Conservation (phyloP, 345 rosid genomes). For the Cardamine chenopodiifolia region DNA sequence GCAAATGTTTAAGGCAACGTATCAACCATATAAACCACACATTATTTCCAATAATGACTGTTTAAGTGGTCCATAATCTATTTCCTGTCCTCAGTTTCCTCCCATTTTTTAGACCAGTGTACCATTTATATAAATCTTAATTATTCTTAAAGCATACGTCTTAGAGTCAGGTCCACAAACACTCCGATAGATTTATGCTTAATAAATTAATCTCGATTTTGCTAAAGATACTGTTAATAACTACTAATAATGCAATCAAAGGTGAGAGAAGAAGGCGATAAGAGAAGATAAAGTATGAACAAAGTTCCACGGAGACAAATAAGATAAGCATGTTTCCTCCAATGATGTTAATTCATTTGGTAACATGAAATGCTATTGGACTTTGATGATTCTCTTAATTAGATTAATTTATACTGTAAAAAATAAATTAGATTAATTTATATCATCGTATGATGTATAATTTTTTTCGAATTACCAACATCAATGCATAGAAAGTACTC, state of each 20-base stretch:
- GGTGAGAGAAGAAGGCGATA: conserved; percentile 28
- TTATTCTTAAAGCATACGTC: background rate
- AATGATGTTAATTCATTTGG: conserved; percentile 37
- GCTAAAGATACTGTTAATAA: conserved; percentile 29
- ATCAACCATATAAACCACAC: conserved; percentile 42
- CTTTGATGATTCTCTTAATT: background rate
- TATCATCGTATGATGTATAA: background rate
- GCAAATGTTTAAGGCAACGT: conserved; percentile 39
- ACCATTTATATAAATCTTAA: background rate
- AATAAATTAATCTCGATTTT: conserved; percentile 11
- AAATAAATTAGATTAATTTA: too few relatives aligned
- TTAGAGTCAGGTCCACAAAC: conserved; percentile 35
- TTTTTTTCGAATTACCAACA: background rate
- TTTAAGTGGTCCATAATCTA: conserved; percentile 39
- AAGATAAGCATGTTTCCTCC: conserved; percentile 42
- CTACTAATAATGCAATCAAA: background rate
- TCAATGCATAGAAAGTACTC: background rate
- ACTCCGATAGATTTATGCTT: background rate
- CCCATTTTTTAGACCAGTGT: background rate
- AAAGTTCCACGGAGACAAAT: conserved; percentile 28
- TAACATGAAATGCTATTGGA: conserved; percentile 33
- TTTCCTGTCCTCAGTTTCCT: background rate
- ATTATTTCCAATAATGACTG: conserved; percentile 35
- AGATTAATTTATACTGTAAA: background rate
- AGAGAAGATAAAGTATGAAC: conserved; percentile 32